phyloP scores from a whole-genome alignment of 805 yeast genomes.

The Lachancea waltii region DNA sequence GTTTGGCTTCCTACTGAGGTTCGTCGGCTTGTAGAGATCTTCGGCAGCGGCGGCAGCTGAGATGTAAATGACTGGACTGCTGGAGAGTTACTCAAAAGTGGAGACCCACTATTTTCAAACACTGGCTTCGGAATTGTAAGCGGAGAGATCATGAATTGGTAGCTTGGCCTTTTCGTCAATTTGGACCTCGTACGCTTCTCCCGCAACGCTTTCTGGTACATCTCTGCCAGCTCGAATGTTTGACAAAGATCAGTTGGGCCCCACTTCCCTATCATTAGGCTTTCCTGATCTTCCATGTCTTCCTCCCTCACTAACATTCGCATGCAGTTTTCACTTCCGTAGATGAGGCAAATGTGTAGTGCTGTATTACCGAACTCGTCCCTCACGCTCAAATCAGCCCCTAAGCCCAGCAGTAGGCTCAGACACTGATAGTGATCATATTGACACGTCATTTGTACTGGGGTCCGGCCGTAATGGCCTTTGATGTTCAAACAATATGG shows the following conservation, averaged over 20 bases:
- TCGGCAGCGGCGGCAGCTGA: slow-evolving; percentile 18
- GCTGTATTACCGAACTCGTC: slow-evolving; percentile 79
- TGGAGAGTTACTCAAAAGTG: slow-evolving; percentile 17
- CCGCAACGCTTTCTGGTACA: slow-evolving; percentile 32
- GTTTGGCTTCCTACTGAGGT: slow-evolving; percentile 14
- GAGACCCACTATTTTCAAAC: slow-evolving; percentile 29
- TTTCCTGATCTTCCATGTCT: slow-evolving; percentile 42
- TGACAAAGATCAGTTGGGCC: slow-evolving; percentile 54
- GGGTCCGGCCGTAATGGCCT: slow-evolving; percentile 47
- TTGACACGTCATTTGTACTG: slow-evolving; percentile 61
- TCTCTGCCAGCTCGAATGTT: slow-evolving; percentile 44
- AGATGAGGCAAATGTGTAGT: slow-evolving; percentile 73
- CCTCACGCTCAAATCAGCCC: slow-evolving; percentile 67
- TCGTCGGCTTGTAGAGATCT: slow-evolving; percentile 22
- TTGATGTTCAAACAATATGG: slow-evolving; percentile 45
- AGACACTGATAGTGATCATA: slow-evolving; percentile 58
- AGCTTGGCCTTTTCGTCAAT: slow-evolving; percentile 16
- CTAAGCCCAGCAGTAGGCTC: slow-evolving; percentile 58
- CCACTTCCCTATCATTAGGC: slow-evolving; percentile 56
- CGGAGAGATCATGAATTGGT: slow-evolving; percentile 25
- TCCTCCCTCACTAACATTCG: slow-evolving; percentile 41
- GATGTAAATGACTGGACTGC: slow-evolving; percentile 7
- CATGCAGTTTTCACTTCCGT: slow-evolving; percentile 54
- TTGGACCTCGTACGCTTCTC: slow-evolving; percentile 15
- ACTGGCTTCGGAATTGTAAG: slow-evolving; percentile 18